Evolutionary conservation across 2,329 filamentous ascomycete genomes (phyloP).

Genomic region (Penicillium polonicum): DNA sequence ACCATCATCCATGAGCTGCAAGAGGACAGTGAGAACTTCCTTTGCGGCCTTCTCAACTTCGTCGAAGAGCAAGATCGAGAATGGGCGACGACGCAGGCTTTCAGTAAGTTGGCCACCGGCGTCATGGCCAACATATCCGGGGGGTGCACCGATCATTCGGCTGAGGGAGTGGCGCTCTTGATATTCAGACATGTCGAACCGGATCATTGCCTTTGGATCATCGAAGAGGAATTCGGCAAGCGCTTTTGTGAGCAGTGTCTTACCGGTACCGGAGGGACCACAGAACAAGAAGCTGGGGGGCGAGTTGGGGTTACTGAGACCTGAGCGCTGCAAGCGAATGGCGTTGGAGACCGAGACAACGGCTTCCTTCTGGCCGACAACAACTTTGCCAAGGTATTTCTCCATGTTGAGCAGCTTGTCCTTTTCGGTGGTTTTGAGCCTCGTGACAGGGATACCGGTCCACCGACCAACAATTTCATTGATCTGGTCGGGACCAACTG

Average conservation of each 20-base stretch:
- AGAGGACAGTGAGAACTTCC: constrained; percentile 90
- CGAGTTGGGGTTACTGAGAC: constrained; percentile 91
- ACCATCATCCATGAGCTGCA: constrained; percentile 99
- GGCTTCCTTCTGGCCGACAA: constrained; percentile 92
- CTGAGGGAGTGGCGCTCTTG: constrained; percentile 94
- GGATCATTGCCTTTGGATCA: constrained; percentile 94
- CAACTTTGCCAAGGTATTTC: constrained; percentile 74
- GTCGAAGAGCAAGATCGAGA: constrained; percentile 96
- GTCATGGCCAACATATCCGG: constrained; percentile 95
- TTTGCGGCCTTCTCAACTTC: constrained; percentile 99
- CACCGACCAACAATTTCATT: constrained; percentile 96
- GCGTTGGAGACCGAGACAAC: constrained; percentile 92
- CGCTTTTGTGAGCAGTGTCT: constrained; percentile 94
- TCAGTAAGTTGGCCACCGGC: constrained; percentile 94
- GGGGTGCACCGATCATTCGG: constrained; percentile 95
- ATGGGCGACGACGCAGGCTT: constrained; percentile 86
- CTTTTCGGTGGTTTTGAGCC: constrained; percentile 92
- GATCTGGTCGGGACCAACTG: constrained; percentile 96
- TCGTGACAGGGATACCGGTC: constrained; percentile 97
- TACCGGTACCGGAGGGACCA: constrained; percentile 95
- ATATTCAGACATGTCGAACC: constrained; percentile 99
- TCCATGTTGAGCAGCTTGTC: constrained; percentile 99
- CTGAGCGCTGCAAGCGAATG: constrained; percentile 91
- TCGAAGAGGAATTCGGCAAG: constrained; percentile 98
- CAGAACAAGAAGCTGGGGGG: constrained; percentile 98